Evolutionary conservation across 768 basidiomycete species (phyloP), one percentile per base, ranked within the genome.

Genomic region (Pulveroboletus sp.): DNA sequence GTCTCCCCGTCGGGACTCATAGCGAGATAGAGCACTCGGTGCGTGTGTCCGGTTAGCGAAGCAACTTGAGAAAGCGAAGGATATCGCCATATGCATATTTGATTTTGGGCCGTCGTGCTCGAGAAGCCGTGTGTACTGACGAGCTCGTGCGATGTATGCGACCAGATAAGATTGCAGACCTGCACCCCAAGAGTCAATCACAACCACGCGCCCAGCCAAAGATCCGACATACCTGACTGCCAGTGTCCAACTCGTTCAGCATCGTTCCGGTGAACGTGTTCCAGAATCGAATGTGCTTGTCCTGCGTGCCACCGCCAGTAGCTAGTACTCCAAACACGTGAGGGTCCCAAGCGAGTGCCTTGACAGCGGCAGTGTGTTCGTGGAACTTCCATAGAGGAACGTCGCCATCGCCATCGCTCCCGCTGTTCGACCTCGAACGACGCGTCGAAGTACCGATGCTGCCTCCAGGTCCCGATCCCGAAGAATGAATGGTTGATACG

Each of bases 91-190:
- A 93, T 89, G 59, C 89, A 92, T 42, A 95, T 93, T 64, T 98
- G 95, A 68, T 98, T 96, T 67, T 96, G 93, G 2, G 93, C 87
- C 0, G 91, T 84, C 3, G 91, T 92, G 6, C 86, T 89, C 12
- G 92, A 94, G 72, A 93, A 99, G 1, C 95, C 95, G 59, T 99
- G 95, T 0, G 95, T 99, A 11, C 94, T 96, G 24, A 99, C 95
- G 23, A 99, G 81, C 68, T 99, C 95, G 57, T 96, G 93, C 2
- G 95, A 95, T 7, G 90, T 98, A 29, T 85, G 72, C 0, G 92
- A 93, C 93, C 93, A 98, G 52, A 93, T 89, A 47, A 98, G 82
- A 71, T 98, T 98, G 75, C 94, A 97, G 35, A 97, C 92, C 92
- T 95, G n/a, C 19, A 40, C 6, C 39, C 37, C n/a, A n/a, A n/a